Evolutionary conservation across 345 rosid genomes (phyloP).

Genomic region (Salix exigua): DNA sequence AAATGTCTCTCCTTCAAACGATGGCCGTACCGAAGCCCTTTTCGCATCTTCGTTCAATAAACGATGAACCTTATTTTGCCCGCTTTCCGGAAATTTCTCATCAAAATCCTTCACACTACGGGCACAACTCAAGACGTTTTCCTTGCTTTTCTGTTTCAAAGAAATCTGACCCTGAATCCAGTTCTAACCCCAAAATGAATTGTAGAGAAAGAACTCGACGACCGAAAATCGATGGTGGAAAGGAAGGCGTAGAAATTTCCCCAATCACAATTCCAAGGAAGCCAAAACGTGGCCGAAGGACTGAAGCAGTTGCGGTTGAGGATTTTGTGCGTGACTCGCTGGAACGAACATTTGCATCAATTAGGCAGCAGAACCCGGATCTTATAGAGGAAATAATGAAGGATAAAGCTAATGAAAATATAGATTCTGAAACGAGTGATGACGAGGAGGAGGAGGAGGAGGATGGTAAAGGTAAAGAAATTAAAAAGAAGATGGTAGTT

Average conservation of each 20-base stretch:
- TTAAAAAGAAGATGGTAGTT: conserved; percentile 51
- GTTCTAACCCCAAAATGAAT: conserved; percentile 29
- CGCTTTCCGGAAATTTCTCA: conserved; percentile 3
- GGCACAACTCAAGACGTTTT: conserved; percentile 14
- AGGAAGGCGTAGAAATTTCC: conserved; percentile 25
- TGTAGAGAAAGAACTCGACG: conserved; percentile 15
- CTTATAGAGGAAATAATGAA: conserved; percentile 50
- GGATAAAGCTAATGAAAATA: conserved; percentile 30
- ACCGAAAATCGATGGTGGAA: conserved; percentile 14
- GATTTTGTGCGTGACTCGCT: conserved; percentile 68
- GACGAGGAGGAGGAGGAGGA: conserved; percentile 16
- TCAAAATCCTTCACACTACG: not conserved
- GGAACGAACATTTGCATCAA: conserved; percentile 60
- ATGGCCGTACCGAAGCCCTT: conserved; percentile 23
- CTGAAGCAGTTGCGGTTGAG: conserved; percentile 82
- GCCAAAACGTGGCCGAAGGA: conserved; percentile 66
- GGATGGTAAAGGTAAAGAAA: conserved; percentile 14
- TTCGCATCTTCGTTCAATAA: conserved; percentile 12
- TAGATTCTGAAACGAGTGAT: conserved; percentile 29
- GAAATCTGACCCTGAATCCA: conserved; percentile 37
- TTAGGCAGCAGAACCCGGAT: conserved; percentile 52
- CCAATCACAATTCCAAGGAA: conserved; percentile 50
- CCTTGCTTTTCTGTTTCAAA: conserved; percentile 40
- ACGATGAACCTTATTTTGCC: not conserved
- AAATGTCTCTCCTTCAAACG: conserved; percentile 35